Evolutionary conservation across 179 eudicot species (phyloP).

Genomic region (Silene vulgaris): DNA sequence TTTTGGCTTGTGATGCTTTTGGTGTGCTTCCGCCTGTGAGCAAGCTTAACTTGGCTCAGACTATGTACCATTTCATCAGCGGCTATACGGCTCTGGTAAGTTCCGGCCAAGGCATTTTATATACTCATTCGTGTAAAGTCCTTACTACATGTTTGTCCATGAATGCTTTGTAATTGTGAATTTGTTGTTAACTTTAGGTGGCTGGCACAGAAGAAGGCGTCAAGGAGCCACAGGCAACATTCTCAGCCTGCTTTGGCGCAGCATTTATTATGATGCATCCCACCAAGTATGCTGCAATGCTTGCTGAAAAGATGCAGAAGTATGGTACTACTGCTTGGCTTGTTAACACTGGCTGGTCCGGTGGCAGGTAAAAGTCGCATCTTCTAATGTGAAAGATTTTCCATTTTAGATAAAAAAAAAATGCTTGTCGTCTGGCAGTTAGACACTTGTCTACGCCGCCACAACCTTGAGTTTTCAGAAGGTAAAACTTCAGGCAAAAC

Average conservation of each 20-base stretch:
- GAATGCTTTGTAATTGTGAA: background rate
- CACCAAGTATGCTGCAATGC: constrained; percentile 81
- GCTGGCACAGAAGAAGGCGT: constrained; percentile 92
- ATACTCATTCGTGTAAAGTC: too few relatives aligned
- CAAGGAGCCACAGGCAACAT: constrained; percentile 84
- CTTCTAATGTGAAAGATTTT: background rate
- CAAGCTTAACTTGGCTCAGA: constrained; percentile 79
- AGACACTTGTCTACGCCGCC: too few relatives aligned
- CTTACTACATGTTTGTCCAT: background rate
- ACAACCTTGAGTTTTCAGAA: too few relatives aligned
- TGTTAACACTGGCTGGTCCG: constrained; percentile 96
- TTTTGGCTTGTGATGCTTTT: constrained; percentile 88
- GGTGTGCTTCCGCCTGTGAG: constrained; percentile 97
- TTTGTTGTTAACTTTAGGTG: constrained; percentile 35
- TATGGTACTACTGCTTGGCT: constrained; percentile 94
- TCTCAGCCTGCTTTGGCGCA: constrained; percentile 98
- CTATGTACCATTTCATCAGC: constrained; percentile 98
- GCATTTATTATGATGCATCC: constrained; percentile 97
- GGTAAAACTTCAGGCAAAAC: too few relatives aligned
- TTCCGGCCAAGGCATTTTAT: background rate
- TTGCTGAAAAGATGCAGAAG: constrained; percentile 85
- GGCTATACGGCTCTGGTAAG: constrained; percentile 95
- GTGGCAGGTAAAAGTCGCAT: constrained; percentile 57
- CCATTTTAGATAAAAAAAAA: too few relatives aligned
- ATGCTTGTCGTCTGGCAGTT: too few relatives aligned